phyloP scores from a whole-genome alignment of 495 filamentous ascomycete genomes.

The Xylaria cubensis region DNA sequence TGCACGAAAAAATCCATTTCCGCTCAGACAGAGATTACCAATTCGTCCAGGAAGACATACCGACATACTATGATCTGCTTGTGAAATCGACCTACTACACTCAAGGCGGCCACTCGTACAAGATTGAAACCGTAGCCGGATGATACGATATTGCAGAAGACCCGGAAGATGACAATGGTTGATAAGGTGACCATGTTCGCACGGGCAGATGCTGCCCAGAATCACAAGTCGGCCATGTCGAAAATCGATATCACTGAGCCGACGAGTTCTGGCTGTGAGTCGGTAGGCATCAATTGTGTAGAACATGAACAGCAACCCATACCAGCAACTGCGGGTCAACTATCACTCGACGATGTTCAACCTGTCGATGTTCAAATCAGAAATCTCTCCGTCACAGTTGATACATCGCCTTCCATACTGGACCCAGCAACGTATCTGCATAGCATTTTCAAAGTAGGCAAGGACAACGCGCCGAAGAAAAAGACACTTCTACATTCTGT shows the following conservation, averaged over 20 bases:
- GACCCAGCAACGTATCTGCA: constrained; percentile 38
- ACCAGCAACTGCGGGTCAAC: constrained; percentile 39
- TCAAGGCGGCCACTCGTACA: neutral
- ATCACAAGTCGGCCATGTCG: neutral
- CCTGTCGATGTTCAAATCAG: constrained; percentile 64
- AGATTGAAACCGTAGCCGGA: neutral
- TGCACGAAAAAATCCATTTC: neutral
- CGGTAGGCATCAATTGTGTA: neutral
- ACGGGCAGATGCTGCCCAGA: neutral
- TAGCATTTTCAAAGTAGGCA: constrained; percentile 42
- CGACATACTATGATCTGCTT: neutral
- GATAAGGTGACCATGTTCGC: neutral
- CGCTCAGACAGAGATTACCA: neutral
- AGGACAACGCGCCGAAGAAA: constrained; percentile 35
- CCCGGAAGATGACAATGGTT: neutral
- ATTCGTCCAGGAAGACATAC: neutral
- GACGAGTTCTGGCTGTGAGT: neutral
- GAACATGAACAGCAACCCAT: constrained; percentile 29
- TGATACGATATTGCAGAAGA: neutral
- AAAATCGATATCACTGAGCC: neutral
- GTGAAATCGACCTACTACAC: neutral
- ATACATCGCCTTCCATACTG: constrained; percentile 52
- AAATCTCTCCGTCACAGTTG: constrained; percentile 61
- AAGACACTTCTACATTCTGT: constrained; percentile 42
- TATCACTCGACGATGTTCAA: constrained; percentile 67